Conservation (phyloP, 2,329 filamentous ascomycete genomes). For the Epichloe amarillans region DNA sequence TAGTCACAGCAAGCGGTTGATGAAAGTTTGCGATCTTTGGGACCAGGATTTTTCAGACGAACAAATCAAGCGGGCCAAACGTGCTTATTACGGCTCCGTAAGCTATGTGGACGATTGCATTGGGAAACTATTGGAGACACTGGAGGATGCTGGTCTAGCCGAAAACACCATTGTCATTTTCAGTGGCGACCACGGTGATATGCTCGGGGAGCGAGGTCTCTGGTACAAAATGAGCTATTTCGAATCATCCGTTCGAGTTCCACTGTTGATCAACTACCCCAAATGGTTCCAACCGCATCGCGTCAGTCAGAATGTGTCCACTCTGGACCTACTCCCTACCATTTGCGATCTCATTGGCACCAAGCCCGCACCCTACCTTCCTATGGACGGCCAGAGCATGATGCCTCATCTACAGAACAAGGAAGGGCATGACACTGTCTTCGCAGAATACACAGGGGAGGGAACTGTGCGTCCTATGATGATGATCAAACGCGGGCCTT, state of each 20-base stretch:
- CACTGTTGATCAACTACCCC: slow-evolving; percentile 73
- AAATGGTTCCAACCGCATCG: slow-evolving; percentile 60
- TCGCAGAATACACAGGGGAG: slow-evolving; percentile 90
- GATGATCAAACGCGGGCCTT: slow-evolving; percentile 82
- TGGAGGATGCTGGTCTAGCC: slow-evolving; percentile 67
- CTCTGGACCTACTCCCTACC: slow-evolving; percentile 79
- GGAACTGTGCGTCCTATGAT: slow-evolving; percentile 79
- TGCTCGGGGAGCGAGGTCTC: slow-evolving; percentile 81
- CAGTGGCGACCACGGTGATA: slow-evolving; percentile 87
- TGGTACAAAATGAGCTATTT: slow-evolving; percentile 99
- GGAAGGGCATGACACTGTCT: slow-evolving; percentile 70
- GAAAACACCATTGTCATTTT: slow-evolving; percentile 87
- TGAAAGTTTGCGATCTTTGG: slow-evolving; percentile 79
- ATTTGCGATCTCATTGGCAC: slow-evolving; percentile 71
- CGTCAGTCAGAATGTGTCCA: slow-evolving; percentile 75
- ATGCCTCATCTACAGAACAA: slow-evolving; percentile 58
- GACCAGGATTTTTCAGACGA: slow-evolving; percentile 73
- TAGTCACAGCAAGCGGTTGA: slow-evolving; percentile 70
- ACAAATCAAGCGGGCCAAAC: slow-evolving; percentile 70
- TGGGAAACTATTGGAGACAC: slow-evolving; percentile 62
- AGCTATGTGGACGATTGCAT: slow-evolving; percentile 92
- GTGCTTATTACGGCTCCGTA: slow-evolving; percentile 86
- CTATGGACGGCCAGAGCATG: slow-evolving; percentile 74
- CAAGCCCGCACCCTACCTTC: slow-evolving; percentile 54
- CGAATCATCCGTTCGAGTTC: slow-evolving; percentile 80